Base-by-base conservation (phyloP, 768 basidiomycete species). In the Mycena venus region DNA sequence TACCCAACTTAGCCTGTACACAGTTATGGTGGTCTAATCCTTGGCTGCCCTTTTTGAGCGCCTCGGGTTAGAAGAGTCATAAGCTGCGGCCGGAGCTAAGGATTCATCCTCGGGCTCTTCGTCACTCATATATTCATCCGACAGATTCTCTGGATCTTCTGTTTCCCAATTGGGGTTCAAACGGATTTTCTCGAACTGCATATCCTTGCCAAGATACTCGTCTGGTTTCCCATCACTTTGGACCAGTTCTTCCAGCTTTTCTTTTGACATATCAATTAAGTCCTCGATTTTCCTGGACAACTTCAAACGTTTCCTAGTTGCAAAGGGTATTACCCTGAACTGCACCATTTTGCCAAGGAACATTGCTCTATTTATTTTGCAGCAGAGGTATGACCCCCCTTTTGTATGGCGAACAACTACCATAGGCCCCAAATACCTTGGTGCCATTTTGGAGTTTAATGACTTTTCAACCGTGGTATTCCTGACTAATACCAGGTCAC, bases 401-500 rank as follows among this genome's bases (percentile, higher is more conserved):
- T n/a, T 70, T 5, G 77, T 82, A 6, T 77, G 72, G 0, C 77
- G 68, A 7, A 84, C 68, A 6, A 86, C 81, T 4, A 82, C 74
- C 27, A 82, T 76, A 0, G 85, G 86, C 5, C 66, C 84, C 5
- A 82, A 63, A 59, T 86, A 87, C 0, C 78, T 25, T 7, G 19
- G 8, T 0, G 67, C 74, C 25, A 73, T 19, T 76, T 80, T 56
- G 0, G 76, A 38, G 14, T 80, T 79, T 1, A 83, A 70, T 0
- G 82, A 72, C 17, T 78, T 80, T 44, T 85, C 83, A 15, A 82
- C 75, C 0, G 51, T 31, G 3, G 83, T 82, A n/a, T 65, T 88
- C 86, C 10, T 82, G 74, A 85, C 77, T 0, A 70, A 19, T 7
- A 70, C 59, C 23, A 88, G 75, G 3, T 80, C 79, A 14, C 85